Evolutionary conservation across 805 yeast species (phyloP), one percentile per base, ranked within the genome.

Genomic region (Saitoella complicata): DNA sequence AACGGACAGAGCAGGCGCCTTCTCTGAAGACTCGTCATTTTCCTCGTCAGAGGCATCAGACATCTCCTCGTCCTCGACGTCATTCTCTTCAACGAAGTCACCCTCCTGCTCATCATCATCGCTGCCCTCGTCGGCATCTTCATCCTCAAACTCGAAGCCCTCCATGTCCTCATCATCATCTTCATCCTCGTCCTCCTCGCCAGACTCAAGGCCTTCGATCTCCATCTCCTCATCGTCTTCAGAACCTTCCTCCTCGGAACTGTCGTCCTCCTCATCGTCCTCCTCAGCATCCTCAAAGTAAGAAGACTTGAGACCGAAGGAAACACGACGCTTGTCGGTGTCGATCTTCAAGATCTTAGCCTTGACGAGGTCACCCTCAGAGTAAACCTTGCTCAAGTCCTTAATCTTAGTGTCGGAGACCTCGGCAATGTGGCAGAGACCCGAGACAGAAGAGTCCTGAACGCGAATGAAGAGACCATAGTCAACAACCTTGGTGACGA

Each of bases 261-360:
- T 48, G 34, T 57, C 65, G 10, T 45, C 48, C 5, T 30, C 38
- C 11, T 46, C 47, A 5, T 38, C 38, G 9, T 55, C 61, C 13
- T 56, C 67, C n/a, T 54, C 65, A 10, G 53, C 61, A 5, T 58
- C 63, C 31, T 58, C 59, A 60, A 88, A 91, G 62, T 80, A 85
- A 3, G 95, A 82, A 2, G 96, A 96, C 66, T 86, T 88, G 87
- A 88, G 78, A 51, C 97, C 95, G 49, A 88, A 70, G 0, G 94
- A 78, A 13, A 88, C 57, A 57, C 81, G 87, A 49, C 78, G 78
- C 68, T 80, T 85, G 7, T 67, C 75, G 1, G 53, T 45, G 55
- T 81, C 78, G 32, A 79, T 67, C 32, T 68, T 71, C 53, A 87
- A 66, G 36, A 88, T 69, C 64, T 80, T 80, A 34, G 84, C 94